Base-by-base conservation (phyloP, 768 basidiomycete species). In the Mycena metata region DNA sequence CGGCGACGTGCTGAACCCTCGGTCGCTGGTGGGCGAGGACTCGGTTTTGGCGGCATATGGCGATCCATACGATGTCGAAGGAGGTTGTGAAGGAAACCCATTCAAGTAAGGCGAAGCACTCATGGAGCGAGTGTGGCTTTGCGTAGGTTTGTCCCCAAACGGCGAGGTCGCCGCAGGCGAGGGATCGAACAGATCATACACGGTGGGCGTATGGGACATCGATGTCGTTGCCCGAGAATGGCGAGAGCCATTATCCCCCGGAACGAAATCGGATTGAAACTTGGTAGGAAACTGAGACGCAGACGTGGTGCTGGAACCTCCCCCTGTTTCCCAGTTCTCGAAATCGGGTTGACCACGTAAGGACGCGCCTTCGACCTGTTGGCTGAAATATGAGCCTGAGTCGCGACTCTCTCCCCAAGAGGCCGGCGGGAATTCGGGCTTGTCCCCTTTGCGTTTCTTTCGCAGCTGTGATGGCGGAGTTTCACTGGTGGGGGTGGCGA, bases 341-440 rank as follows among this genome's bases (percentile, higher is more conserved):
- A 61, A 66, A 5, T 69, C 52, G 2, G 70, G 70, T 39, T 68
- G 69, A 16, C 63, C 70, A 7, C 70, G 70, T 13, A 72, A 60
- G 41, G 70, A 72, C 5, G 70, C 70, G 8, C 56, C 52, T 4
- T 42, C 55, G 16, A 72, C 69, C 51, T 70, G 57, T n/a, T 76
- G 74, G 58, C 76, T 75, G 72, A 91, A 91, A 75, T 90, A 90
- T 10, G 90, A 88, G 1, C 88, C 90, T 10, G 79, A 77, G 60
- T 84, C 79, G 64, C 82, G 83, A 39, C 75, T 76, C 16, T 75
- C 73, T 9, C 88, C 89, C 92, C 92, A 94, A 21, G 88, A 82
- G 30, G 79, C 72, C 5, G 92, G 92, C 36, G 93, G 92, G 67
- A 92, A 93, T 2, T 82, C 74, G 0, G 75, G 35, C 45, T 79